Percentiles rank a stretch among this genome's conserved stretches.
These are phyloP conservation scores for Metarhizium sp. DNA, from an alignment of 2,329 filamentous ascomycete species.

Conservation along the genomic window DNA sequence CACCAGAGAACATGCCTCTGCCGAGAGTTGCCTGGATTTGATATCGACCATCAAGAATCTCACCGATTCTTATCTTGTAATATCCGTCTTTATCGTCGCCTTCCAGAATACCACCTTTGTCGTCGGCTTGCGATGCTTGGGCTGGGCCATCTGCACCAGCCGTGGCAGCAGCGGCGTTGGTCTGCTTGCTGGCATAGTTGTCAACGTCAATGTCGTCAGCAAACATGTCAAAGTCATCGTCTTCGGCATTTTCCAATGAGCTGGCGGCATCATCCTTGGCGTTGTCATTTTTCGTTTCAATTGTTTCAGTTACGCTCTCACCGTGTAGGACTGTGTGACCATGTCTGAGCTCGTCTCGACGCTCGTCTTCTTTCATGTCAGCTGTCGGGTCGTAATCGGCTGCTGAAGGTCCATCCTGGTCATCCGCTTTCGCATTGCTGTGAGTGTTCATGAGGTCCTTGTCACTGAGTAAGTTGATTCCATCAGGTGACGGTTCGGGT, in stretches of 20 bases:
- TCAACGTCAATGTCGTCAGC: constrained; percentile 67
- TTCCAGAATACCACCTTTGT: constrained; percentile 72
- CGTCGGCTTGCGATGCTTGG: constrained; percentile 45
- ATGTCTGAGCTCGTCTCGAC: constrained; percentile 57
- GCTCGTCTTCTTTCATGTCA: constrained; percentile 79
- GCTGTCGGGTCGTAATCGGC: constrained; percentile 85
- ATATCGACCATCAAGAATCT: constrained; percentile 82
- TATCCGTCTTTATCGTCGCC: constrained; percentile 94
- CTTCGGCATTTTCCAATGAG: constrained; percentile 47
- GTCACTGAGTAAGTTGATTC: constrained; percentile 56
- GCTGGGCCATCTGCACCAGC: constrained; percentile 37
- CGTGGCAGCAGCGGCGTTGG: constrained; percentile 22
- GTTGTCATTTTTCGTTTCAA: not conserved
- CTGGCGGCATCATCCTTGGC: constrained; percentile 11
- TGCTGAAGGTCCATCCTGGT: constrained; percentile 73
- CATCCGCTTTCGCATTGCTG: constrained; percentile 28
- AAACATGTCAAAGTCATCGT: constrained; percentile 81
- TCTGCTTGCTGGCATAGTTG: constrained; percentile 49
- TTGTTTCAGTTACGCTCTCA: constrained; percentile 18
- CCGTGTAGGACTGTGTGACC: constrained; percentile 44
- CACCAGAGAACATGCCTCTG: constrained; percentile 92
- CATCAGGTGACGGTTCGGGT: constrained; percentile 41
- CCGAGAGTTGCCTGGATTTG: constrained; percentile 81
- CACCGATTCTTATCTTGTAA: constrained; percentile 88
- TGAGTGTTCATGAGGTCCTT: constrained; percentile 57